Evolutionary conservation across 2,329 filamentous ascomycete species (phyloP).

Genomic region (Xylaria sp.): DNA sequence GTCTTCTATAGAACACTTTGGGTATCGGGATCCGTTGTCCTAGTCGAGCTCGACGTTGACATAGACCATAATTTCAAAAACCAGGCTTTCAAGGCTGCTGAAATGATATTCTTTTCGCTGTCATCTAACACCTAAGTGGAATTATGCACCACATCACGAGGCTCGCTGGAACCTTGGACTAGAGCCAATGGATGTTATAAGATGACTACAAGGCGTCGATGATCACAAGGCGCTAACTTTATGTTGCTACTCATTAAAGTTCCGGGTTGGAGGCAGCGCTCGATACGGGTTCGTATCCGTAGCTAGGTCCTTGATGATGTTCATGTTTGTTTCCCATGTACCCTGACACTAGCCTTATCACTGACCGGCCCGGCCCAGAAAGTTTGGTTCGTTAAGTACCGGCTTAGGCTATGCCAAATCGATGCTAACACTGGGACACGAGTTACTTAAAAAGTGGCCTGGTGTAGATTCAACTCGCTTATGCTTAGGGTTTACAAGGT

Average conservation of each 20-base stretch:
- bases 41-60: neutral
- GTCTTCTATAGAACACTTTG: too few relatives aligned
- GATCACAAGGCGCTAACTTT: neutral
- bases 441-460: too few relatives aligned
- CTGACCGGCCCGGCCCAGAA: slow-evolving; percentile 8
- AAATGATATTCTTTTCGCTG: neutral
- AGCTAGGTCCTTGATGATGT: slow-evolving; percentile 8
- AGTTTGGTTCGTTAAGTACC: neutral
- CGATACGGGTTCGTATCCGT: slow-evolving; percentile 29
- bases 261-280: neutral
- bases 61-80: neutral
- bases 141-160: neutral
- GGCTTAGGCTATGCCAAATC: neutral
- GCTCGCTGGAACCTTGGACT: neutral
- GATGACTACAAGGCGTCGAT: neutral
- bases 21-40: neutral
- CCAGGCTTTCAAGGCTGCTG: neutral
- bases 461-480: too few relatives aligned
- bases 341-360: neutral
- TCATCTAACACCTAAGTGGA: neutral
- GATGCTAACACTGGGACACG: neutral
- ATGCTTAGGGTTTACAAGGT: too few relatives aligned
- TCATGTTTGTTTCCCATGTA: neutral
- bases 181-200: neutral
- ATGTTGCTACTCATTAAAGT: neutral